Evolutionary conservation across 2,329 filamentous ascomycete genomes (phyloP), one percentile per base, ranked within the genome.

Genomic region (Sporothrix humicola): DNA sequence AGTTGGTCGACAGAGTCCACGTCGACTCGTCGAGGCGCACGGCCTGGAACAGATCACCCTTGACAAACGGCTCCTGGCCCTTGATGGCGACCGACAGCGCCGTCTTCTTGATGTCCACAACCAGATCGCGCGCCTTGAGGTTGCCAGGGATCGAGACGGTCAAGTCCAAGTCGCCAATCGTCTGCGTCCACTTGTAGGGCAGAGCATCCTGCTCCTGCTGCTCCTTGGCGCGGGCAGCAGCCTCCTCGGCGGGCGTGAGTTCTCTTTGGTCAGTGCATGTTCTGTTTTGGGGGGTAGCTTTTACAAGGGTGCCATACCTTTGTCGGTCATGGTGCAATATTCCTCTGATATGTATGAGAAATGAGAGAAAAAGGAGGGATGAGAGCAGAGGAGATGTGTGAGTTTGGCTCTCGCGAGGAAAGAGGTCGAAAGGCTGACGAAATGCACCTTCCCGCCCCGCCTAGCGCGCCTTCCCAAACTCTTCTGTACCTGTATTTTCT

Each of bases 141-240:
- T 95, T 97, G 31, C 88, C 92, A 0, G 95, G 92, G 0, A 99
- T 90, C 42, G 88, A 85, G 74, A 97, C 87, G 69, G 88, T 91
- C 79, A 98, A 84, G 80, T 97, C 93, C 75, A 98, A 85, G 80
- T 98, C 96, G 78, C 87, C 87, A 81, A 99, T 97, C 31, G 92
- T 95, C 84, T 99, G 96, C 12, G 89, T 92, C 96, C 96, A 99
- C 85, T 97, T 96, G 90, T 99, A 99, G 0, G 96, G 96, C 58
- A 99, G 90, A 31, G 91, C 89, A 58, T 91, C 92, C 85, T 99
- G 96, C 84, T 99, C 96, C 78, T 91, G 92, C 73, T 88, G 86
- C 84, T 99, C 94, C 81, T 91, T 91, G 75, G 90, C 91, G 77
- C 85, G 86, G 73, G 87, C 86, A 23, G 88, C 88, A 12, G 87